A percentile compares a stretch with the other conserved stretches of the same genome.
Conservation (phyloP, 2,329 filamentous ascomycete species). For the Neonectria hederae region DNA sequence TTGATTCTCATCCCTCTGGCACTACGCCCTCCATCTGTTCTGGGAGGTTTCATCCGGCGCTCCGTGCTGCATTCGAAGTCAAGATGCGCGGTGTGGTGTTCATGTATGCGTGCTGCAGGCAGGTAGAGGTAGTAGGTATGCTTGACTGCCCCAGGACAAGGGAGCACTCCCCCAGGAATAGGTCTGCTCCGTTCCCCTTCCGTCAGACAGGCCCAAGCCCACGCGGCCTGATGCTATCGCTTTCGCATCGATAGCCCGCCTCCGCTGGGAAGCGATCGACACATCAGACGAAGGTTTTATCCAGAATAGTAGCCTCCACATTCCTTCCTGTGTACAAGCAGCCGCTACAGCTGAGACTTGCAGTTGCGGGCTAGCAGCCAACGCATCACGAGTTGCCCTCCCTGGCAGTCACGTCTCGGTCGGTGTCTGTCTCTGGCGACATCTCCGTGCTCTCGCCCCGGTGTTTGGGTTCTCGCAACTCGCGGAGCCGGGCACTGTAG, state of each 20-base stretch:
- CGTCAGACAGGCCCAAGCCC: constrained; percentile 12
- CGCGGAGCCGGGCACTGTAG: not conserved
- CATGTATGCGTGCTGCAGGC: not conserved
- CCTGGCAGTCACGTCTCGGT: not conserved
- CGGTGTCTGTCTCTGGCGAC: not conserved
- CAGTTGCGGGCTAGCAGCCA: constrained; percentile 8
- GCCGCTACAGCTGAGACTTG: constrained; percentile 10
- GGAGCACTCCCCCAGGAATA: constrained; percentile 22
- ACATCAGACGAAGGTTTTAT: constrained; percentile 11
- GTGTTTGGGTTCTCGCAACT: not conserved
- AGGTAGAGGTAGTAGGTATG: no score
- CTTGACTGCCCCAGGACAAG: not conserved
- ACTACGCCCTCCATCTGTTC: not conserved
- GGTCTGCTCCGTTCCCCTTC: constrained; percentile 21
- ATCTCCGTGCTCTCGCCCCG: not conserved
- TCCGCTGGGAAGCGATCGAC: constrained; percentile 32
- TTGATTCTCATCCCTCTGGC: not conserved
- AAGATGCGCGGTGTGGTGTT: not conserved
- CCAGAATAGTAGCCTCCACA: constrained; percentile 10
- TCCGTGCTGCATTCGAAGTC: not conserved
- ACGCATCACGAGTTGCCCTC: constrained; percentile 1
- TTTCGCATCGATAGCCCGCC: constrained; percentile 14
- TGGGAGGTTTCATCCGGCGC: not conserved
- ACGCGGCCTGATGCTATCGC: constrained; percentile 32
- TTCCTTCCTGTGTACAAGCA: not conserved